A percentile compares a stretch with the other conserved stretches of the same genome.
phyloP scores from a whole-genome alignment of 345 rosid species.

The Citrus glauca region DNA sequence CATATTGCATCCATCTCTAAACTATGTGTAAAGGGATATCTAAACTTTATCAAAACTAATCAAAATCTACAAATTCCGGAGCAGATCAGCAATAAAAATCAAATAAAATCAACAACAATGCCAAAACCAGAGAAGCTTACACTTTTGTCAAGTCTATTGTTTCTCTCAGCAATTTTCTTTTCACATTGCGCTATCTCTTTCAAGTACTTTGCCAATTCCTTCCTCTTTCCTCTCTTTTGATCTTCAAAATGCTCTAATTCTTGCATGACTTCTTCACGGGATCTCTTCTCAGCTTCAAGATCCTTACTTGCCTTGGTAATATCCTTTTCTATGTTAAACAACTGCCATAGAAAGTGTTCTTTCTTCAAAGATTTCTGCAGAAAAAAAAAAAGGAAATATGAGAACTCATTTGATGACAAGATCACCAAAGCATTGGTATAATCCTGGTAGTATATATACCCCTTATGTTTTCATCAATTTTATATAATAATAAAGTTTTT shows the following conservation, averaged over 20 bases:
- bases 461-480: no score
- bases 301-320: slow-evolving; percentile 51
- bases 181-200: slow-evolving; percentile 78
- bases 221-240: slow-evolving; percentile 62
- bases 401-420: not conserved
- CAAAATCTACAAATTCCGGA: not conserved
- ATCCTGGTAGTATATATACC: not conserved
- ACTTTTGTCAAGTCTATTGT: slow-evolving; percentile 54
- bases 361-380: slow-evolving; percentile 87
- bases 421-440: not conserved
- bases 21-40: not conserved
- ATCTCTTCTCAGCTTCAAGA: slow-evolving; percentile 61
- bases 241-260: slow-evolving; percentile 62
- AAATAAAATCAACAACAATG: slow-evolving; percentile 1
- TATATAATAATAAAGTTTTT: no score
- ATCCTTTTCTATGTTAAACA: slow-evolving; percentile 74
- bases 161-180: slow-evolving; percentile 78
- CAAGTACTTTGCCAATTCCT: slow-evolving; percentile 71
- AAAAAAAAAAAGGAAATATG: not conserved
- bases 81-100: not conserved
- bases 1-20: not conserved
- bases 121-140: slow-evolving; percentile 41
- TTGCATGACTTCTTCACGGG: slow-evolving; percentile 51
- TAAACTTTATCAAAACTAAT: not conserved
- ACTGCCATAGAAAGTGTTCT: slow-evolving; percentile 84